phyloP scores from a whole-genome alignment of 805 yeast species.

The Starmerella khaoyaiensis region DNA sequence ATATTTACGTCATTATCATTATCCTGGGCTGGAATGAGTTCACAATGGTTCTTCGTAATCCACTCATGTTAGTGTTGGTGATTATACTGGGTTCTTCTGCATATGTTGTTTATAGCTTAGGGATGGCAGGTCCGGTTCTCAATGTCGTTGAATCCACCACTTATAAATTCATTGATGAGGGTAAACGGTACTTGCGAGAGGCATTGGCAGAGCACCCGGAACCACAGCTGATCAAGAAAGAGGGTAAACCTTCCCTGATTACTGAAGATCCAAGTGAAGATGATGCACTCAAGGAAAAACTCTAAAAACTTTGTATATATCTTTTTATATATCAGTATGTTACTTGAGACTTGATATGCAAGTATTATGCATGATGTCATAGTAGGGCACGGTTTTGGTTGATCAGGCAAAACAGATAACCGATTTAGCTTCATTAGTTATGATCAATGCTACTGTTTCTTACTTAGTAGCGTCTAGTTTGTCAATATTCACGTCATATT shows the following conservation, averaged over 20 bases:
- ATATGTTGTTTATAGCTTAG: conserved; percentile 56
- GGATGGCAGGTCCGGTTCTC: conserved; percentile 64
- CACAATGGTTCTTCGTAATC: conserved; percentile 74
- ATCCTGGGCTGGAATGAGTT: conserved; percentile 94
- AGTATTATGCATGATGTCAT: too few species aligned
- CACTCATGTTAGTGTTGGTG: conserved; percentile 52
- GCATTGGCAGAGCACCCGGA: too few species aligned
- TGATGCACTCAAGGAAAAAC: too few species aligned
- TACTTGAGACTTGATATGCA: too few species aligned
- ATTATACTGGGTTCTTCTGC: conserved; percentile 46
- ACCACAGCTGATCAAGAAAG: too few species aligned
- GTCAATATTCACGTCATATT: conserved; percentile 6
- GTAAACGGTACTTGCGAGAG: conserved; percentile 29
- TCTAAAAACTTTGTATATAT: too few species aligned
- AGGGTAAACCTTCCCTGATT: too few species aligned
- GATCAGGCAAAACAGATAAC: too few species aligned
- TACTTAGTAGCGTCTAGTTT: conserved; percentile 12
- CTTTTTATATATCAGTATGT: too few species aligned
- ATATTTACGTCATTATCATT: conserved; percentile 57
- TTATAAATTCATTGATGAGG: conserved; percentile 44
- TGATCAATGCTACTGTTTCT: conserved; percentile 13
- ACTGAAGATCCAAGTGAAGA: too few species aligned
- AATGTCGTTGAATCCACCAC: conserved; percentile 44
- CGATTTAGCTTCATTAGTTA: too few species aligned
- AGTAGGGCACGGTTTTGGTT: too few species aligned